A percentile compares a stretch with the other conserved stretches of the same genome.
Evolutionary conservation across 164 flowering plant genomes (phyloP).

Genomic region (Magnolia changhungtana): DNA sequence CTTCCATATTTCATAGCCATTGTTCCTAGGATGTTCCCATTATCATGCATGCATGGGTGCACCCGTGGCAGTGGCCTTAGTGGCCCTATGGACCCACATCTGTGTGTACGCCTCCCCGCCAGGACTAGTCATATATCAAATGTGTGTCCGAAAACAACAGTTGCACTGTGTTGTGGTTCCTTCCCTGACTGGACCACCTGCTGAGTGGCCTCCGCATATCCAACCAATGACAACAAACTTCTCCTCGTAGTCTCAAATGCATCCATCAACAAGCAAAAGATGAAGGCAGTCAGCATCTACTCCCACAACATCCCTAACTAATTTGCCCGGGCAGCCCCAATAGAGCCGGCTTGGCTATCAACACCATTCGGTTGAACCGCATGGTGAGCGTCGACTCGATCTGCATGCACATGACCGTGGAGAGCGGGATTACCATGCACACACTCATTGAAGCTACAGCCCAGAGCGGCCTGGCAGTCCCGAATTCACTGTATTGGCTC

Average conservation of each 20-base stretch:
- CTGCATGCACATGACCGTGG: slow-evolving; percentile 14
- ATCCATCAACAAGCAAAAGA: slow-evolving; percentile 9
- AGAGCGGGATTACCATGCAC: neutral
- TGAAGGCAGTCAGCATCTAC: slow-evolving; percentile 28
- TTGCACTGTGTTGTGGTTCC: neutral
- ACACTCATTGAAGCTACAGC: slow-evolving; percentile 1
- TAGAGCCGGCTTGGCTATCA: slow-evolving; percentile 26
- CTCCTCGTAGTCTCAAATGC: slow-evolving; percentile 32
- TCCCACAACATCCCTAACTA: slow-evolving; percentile 51
- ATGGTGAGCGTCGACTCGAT: slow-evolving; percentile 18
- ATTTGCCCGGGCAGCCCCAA: slow-evolving; percentile 26
- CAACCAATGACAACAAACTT: slow-evolving; percentile 36
- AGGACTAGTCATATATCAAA: slow-evolving; percentile 32
- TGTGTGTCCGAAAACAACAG: slow-evolving; percentile 23
- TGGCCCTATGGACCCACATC: neutral
- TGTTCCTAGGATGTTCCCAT: neutral
- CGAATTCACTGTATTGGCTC: neutral
- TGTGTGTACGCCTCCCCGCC: slow-evolving; percentile 25
- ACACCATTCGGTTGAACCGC: slow-evolving; percentile 36
- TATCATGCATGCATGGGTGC: neutral
- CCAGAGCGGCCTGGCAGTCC: neutral
- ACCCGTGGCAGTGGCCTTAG: neutral
- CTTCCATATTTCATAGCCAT: no score
- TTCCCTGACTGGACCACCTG: slow-evolving; percentile 5
- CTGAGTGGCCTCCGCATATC: slow-evolving; percentile 32